These are phyloP conservation scores for Penicillium concentricum DNA, from an alignment of 2,329 filamentous ascomycete genomes.

Conservation along the genomic window DNA sequence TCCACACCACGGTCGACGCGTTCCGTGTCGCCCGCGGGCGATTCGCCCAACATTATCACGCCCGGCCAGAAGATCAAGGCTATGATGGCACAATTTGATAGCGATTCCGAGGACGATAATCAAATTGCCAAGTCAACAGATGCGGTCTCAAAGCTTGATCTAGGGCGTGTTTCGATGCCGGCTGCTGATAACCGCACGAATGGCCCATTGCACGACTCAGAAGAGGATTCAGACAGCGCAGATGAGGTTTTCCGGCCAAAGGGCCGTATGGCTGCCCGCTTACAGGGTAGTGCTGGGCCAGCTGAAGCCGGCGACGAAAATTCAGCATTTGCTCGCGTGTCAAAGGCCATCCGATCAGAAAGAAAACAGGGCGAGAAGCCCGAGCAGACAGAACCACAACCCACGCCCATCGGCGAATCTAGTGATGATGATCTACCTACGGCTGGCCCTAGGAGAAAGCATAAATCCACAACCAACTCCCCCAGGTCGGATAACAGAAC, in stretches of 20 bases:
- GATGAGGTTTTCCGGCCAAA: constrained; percentile 57
- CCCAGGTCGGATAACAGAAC: constrained; percentile 27
- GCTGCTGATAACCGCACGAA: constrained; percentile 1
- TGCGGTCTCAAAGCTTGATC: constrained; percentile 17
- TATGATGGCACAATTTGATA: constrained; percentile 50
- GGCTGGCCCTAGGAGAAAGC: constrained; percentile 30
- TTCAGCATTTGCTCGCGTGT: constrained; percentile 44
- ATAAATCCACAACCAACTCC: constrained; percentile 27
- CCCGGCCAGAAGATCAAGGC: constrained; percentile 51
- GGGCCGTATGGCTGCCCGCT: constrained; percentile 64
- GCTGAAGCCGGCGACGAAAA: constrained; percentile 20
- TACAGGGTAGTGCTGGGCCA: constrained; percentile 47
- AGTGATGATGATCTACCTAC: constrained; percentile 33
- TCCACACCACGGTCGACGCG: constrained; percentile 37
- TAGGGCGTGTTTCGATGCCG: constrained; percentile 10
- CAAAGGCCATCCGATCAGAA: constrained; percentile 24
- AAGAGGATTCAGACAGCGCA: constrained; percentile 44
- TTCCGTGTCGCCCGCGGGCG: constrained; percentile 27
- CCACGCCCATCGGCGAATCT: constrained; percentile 7
- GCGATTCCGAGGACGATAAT: constrained; percentile 48
- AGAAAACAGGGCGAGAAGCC: constrained; percentile 16
- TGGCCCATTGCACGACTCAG: constrained; percentile 20
- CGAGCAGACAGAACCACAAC: constrained; percentile 9
- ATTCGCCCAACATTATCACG: constrained; percentile 40
- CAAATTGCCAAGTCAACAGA: constrained; percentile 20